Conservation (phyloP, 352 stramenopile genomes). For the Phytophthora boehmeriae region DNA sequence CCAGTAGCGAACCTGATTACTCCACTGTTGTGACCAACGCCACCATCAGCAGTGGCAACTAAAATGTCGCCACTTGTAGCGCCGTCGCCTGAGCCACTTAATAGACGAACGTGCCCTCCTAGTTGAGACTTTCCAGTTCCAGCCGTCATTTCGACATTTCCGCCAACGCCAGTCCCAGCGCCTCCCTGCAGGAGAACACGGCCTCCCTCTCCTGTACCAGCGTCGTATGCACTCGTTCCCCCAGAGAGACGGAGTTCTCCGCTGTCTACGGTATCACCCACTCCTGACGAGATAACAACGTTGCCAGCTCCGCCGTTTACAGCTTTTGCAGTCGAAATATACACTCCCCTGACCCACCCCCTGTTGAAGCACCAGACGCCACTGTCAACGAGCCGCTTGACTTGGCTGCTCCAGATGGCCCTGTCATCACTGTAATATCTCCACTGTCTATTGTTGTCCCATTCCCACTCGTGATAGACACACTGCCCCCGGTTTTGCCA, state of each 20-base stretch:
- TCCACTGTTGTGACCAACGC: conserved; percentile 27
- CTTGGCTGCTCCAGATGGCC: conserved; percentile 14
- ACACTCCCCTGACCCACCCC: conserved; percentile 30
- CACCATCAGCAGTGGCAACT: conserved; percentile 33
- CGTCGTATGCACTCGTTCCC: conserved; percentile 32
- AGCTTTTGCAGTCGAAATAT: conserved; percentile 26
- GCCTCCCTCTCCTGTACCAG: conserved; percentile 30
- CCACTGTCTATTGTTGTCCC: conserved; percentile 27
- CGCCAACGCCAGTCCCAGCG: conserved; percentile 27
- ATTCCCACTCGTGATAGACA: conserved; percentile 31
- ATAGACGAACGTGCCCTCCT: conserved; percentile 34
- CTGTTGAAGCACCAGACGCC: conserved; percentile 24
- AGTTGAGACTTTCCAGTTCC: conserved; percentile 21
- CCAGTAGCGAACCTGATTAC: conserved; percentile 37
- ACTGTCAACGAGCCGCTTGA: conserved; percentile 36
- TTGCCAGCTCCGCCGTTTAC: conserved; percentile 23
- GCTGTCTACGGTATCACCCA: conserved; percentile 21
- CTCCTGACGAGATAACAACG: conserved; percentile 31
- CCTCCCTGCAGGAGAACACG: conserved; percentile 35
- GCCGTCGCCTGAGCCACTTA: conserved; percentile 32
- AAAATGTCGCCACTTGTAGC: conserved; percentile 38
- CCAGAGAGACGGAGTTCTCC: conserved; percentile 33
- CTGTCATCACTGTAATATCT: conserved; percentile 33
- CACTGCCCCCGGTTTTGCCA: conserved; percentile 20
- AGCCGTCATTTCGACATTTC: conserved; percentile 35